A percentile compares a stretch with the other conserved stretches of the same genome.
Conservation (phyloP, 2,329 filamentous ascomycete genomes). For the Helotiales sp. region DNA sequence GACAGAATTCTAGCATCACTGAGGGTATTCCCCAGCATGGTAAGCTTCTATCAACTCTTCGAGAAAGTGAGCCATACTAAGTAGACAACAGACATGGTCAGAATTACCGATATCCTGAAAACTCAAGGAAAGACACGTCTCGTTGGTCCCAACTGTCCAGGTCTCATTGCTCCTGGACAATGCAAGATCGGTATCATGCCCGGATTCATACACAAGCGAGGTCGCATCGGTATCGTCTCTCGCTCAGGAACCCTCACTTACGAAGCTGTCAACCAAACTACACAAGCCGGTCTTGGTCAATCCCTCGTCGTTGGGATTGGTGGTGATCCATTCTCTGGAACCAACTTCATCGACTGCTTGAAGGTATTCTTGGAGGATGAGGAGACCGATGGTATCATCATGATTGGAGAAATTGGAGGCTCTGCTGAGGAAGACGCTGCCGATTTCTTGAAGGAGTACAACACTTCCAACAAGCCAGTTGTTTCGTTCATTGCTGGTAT, state of each 20-base stretch:
- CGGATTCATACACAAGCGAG: conserved; percentile 99
- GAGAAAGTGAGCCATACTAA: conserved; percentile 19
- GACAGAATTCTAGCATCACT: conserved; percentile 62
- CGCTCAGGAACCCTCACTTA: conserved; percentile 98
- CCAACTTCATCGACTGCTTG: conserved; percentile 99
- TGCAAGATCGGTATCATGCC: conserved; percentile 99
- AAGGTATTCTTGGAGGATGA: conserved; percentile 94
- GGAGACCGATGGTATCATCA: conserved; percentile 98
- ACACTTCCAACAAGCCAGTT: conserved; percentile 91
- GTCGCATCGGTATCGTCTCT: conserved; percentile 97
- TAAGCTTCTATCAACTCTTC: conserved; percentile 45
- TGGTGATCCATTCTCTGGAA: conserved; percentile 97
- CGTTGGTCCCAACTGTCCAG: conserved; percentile 96
- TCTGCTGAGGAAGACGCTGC: conserved; percentile 97
- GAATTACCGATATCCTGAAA: conserved; percentile 97
- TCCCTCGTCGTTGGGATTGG: conserved; percentile 98
- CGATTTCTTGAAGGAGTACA: conserved; percentile 90
- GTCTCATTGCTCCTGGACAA: conserved; percentile 91
- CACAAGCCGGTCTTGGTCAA: conserved; percentile 93
- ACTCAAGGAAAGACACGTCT: conserved; percentile 95
- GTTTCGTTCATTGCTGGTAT: conserved; percentile 99
- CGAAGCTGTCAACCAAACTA: conserved; percentile 99
- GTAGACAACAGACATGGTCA: conserved; percentile 79
- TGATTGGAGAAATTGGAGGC: conserved; percentile 99
- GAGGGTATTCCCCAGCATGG: conserved; percentile 97